Percentiles rank a stretch among this genome's conserved stretches.
phyloP scores from a whole-genome alignment of 208 protist species.

The Lotmaria passim region DNA sequence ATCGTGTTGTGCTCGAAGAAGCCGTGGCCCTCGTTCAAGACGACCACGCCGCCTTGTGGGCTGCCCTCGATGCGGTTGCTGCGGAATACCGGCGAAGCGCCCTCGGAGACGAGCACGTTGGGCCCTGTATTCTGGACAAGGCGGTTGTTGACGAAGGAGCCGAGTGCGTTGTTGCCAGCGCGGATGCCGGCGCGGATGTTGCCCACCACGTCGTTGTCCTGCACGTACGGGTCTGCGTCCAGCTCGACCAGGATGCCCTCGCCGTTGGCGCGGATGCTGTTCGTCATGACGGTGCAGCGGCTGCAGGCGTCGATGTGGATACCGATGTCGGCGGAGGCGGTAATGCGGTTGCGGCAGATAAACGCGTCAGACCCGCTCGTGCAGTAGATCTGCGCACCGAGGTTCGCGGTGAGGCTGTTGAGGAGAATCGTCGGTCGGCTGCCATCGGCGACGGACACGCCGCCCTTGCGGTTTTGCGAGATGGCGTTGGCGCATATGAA shows the following conservation, averaged over 20 bases:
- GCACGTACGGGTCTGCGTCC: slow-evolving; percentile 79
- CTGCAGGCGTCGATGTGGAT: slow-evolving; percentile 66
- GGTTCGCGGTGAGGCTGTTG: slow-evolving; percentile 70
- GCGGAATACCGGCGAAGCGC: slow-evolving; percentile 63
- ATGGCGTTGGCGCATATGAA: slow-evolving; percentile 76
- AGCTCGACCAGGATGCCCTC: slow-evolving; percentile 79
- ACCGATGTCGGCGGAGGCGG: slow-evolving; percentile 41
- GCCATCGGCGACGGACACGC: slow-evolving; percentile 40
- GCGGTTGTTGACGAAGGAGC: slow-evolving; percentile 72
- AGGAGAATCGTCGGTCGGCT: slow-evolving; percentile 64
- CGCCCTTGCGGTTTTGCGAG: slow-evolving; percentile 50
- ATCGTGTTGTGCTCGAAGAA: slow-evolving; percentile 78
- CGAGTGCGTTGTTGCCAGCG: slow-evolving; percentile 77
- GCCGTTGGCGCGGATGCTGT: slow-evolving; percentile 60
- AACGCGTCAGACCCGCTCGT: slow-evolving; percentile 53
- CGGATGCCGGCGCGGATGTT: slow-evolving; percentile 53
- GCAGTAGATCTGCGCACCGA: slow-evolving; percentile 52
- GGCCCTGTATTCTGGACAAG: slow-evolving; percentile 53
- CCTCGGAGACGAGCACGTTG: slow-evolving; percentile 76
- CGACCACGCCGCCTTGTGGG: slow-evolving; percentile 66
- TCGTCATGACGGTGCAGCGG: slow-evolving; percentile 59
- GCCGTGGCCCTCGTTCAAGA: slow-evolving; percentile 67
- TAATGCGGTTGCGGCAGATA: slow-evolving; percentile 71
- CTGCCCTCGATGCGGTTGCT: slow-evolving; percentile 66
- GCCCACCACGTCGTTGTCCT: slow-evolving; percentile 56